These are phyloP conservation scores for Zizania latifolia DNA, from an alignment of 176 grass and related monocot species.

Conservation along the genomic window DNA sequence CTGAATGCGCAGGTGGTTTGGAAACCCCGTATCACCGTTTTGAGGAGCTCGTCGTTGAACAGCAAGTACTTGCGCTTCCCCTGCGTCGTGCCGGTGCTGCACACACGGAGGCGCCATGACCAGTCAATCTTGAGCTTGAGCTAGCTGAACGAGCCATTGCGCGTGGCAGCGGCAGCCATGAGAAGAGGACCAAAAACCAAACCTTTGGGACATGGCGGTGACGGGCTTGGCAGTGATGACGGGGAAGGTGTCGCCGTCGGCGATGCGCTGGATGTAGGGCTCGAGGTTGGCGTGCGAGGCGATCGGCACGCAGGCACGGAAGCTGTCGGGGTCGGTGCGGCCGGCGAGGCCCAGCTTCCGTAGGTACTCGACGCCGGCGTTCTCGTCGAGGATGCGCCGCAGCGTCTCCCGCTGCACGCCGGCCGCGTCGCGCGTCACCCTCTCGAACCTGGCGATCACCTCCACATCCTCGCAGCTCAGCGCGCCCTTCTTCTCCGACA, in stretches of 20 bases:
- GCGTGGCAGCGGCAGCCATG: not conserved
- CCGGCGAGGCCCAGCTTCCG: conserved; percentile 44
- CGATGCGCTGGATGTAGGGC: conserved; percentile 77
- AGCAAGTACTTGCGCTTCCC: conserved; percentile 79
- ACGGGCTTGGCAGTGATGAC: conserved; percentile 60
- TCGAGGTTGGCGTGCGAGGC: conserved; percentile 56
- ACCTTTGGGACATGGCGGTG: conserved; percentile 75
- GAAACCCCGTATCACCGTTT: conserved; percentile 76
- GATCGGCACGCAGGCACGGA: conserved; percentile 53
- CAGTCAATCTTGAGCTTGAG: no score
- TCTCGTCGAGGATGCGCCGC: conserved; percentile 53
- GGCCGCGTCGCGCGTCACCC: conserved; percentile 46
- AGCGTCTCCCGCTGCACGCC: conserved; percentile 57
- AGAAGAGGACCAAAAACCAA: no score
- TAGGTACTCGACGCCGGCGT: conserved; percentile 52
- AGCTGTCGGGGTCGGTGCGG: conserved; percentile 56
- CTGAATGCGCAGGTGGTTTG: conserved; percentile 59
- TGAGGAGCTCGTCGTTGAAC: conserved; percentile 75
- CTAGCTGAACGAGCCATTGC: no score
- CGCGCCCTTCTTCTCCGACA: conserved; percentile 54
- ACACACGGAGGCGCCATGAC: not conserved
- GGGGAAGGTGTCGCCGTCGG: conserved; percentile 51
- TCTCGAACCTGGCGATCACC: conserved; percentile 65
- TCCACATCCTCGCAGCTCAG: not conserved
- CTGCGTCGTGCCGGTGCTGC: conserved; percentile 86